Evolutionary conservation across 139 green algal genomes (phyloP), one percentile per base, ranked within the genome.

Genomic region (Bryopsis sp.): DNA sequence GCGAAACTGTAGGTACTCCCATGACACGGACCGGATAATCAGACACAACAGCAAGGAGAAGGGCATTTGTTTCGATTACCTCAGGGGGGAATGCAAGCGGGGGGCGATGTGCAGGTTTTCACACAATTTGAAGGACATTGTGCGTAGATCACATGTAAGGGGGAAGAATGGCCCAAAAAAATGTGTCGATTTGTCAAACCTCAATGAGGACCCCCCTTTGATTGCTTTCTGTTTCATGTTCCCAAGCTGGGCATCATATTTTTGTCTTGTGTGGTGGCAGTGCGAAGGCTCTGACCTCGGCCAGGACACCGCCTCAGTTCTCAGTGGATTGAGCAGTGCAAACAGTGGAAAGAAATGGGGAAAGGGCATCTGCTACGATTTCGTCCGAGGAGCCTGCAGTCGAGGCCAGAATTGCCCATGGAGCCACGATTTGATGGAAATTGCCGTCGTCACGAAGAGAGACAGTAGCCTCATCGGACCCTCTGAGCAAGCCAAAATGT

Each of bases 41-140:
- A 58, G 72, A 33, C 81, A 91, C 63, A 93, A 95, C 79, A 83
- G 74, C 76, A 81, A 86, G 67, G 82, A 96, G 70, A 85, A 89
- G 54, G 89, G 89, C 65, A 90, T 94, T 38, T 96, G 89, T 73
- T 96, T 96, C 70, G 89, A 94, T 70, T 94, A 90, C 73, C 75
- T 94, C 34, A 76, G 88, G 32, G 86, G 82, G 50, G 76, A 85
- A 48, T 96, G 89, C 79, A 75, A 85, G 24, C 76, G 89, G 0
- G 89, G 89, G 19, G 77, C 88, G 28, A 74, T 95, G 36, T 96
- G 89, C 77, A 82, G 86, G 58, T 96, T 96, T 81, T 87, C 75
- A 68, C 89, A 96, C 54, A 86, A 96, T 61, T 61, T 94, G 2
- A 83, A 75, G 5, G 86, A 81, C 74, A 85, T 95, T 47, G 81